These are phyloP conservation scores for Leccinum barrowsii DNA, from an alignment of 768 basidiomycete species.

Conservation along the genomic window DNA sequence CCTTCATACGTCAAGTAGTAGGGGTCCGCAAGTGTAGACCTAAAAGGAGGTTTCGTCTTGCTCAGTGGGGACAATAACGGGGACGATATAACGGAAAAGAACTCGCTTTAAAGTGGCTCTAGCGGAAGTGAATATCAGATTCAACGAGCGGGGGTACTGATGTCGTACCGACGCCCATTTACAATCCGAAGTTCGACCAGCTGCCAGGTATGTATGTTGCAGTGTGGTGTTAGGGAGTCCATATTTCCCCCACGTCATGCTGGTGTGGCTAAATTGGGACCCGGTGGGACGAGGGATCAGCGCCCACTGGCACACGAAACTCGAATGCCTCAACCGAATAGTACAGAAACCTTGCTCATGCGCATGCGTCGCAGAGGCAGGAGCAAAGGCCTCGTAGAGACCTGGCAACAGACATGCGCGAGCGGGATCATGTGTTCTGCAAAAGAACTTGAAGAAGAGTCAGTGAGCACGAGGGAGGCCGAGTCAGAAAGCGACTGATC, in stretches of 20 bases:
- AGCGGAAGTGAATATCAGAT: not conserved
- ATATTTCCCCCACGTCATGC: not conserved
- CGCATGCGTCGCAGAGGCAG: constrained; percentile 27
- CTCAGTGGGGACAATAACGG: not conserved
- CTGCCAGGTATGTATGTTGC: not conserved
- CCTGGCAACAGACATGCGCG: constrained; percentile 27
- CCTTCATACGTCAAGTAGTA: not conserved
- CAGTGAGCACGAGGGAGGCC: constrained; percentile 16
- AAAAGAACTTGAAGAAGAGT: constrained; percentile 17
- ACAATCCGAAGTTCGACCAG: not conserved
- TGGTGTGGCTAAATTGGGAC: not conserved
- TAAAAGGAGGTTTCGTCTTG: not conserved
- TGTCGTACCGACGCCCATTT: not conserved
- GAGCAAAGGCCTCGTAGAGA: constrained; percentile 32
- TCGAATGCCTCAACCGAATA: constrained; percentile 24
- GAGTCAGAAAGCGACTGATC: constrained; percentile 19
- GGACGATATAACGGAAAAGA: not conserved
- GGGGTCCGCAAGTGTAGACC: not conserved
- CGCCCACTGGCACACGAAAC: not conserved
- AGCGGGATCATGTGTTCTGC: constrained; percentile 27
- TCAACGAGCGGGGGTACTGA: not conserved
- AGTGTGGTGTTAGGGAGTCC: not conserved
- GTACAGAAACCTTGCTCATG: constrained; percentile 24
- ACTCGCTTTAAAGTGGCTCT: not conserved
- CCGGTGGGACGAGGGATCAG: not conserved